Percentiles rank a stretch among this genome's conserved stretches.
Conservation (phyloP, 371 early-diverging fungal species). For the Fennellomyces sp. region DNA sequence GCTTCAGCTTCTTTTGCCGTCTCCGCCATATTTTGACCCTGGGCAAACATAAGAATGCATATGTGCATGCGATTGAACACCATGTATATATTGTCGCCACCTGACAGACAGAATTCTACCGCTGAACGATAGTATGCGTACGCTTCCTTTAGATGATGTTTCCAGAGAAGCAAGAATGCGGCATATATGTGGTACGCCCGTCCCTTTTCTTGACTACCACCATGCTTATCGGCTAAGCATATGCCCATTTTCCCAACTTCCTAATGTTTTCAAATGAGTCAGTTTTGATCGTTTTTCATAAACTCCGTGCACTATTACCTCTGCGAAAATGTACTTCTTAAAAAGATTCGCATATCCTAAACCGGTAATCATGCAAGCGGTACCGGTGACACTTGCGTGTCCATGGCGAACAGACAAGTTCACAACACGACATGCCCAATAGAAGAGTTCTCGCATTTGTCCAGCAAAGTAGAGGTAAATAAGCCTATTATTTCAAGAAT, state of each 20-base stretch:
- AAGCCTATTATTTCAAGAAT: no score
- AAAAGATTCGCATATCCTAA: conserved; percentile 30
- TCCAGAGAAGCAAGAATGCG: conserved; percentile 34
- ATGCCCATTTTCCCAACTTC: conserved; percentile 39
- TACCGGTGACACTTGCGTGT: conserved; percentile 22
- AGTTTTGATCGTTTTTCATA: no score
- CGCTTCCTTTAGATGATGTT: conserved; percentile 27
- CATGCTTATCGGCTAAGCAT: conserved; percentile 23
- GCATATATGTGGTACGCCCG: conserved; percentile 33
- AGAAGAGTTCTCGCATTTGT: conserved; percentile 31
- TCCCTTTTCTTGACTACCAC: conserved; percentile 35
- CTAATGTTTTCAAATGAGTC: conserved; percentile 10
- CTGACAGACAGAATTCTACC: conserved; percentile 16
- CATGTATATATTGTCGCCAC: conserved; percentile 46
- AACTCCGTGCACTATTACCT: no score
- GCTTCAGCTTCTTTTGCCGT: conserved; percentile 25
- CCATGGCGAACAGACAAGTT: conserved; percentile 27
- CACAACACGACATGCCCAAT: conserved; percentile 29
- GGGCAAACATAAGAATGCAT: conserved; percentile 18
- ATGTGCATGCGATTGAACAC: conserved; percentile 35
- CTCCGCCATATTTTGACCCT: conserved; percentile 24
- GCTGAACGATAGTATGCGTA: conserved; percentile 12
- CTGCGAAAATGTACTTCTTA: conserved; percentile 25
- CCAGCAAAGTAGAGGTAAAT: conserved; percentile 38
- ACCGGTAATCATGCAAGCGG: conserved; percentile 33